Evolutionary conservation across 2,329 filamentous ascomycete species (phyloP).

Genomic region (Neofusicoccum sp.): DNA sequence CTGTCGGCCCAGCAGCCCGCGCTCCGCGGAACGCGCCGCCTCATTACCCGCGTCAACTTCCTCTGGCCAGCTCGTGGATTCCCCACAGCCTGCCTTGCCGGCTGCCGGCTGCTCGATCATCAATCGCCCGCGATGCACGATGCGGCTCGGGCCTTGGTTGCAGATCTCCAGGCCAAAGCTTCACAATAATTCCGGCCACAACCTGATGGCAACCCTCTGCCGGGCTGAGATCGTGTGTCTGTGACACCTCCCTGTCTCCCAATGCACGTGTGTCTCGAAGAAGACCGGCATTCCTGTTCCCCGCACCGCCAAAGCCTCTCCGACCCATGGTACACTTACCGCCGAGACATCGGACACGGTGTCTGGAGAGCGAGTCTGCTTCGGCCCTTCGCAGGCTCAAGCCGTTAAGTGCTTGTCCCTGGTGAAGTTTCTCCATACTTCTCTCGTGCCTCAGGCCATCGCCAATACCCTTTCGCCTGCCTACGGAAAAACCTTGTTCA

Average conservation of each 20-base stretch:
- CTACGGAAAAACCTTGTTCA: neutral
- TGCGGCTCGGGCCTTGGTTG: conserved; percentile 11
- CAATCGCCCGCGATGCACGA: conserved; percentile 3
- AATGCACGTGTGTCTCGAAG: neutral
- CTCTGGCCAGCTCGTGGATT: neutral
- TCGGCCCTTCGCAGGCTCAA: too few species aligned
- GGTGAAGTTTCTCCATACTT: neutral
- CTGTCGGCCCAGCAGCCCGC: neutral
- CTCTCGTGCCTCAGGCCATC: neutral
- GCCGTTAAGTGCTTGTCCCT: too few species aligned
- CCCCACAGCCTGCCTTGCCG: neutral
- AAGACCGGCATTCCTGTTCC: neutral
- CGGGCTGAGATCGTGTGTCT: neutral
- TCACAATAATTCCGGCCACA: neutral
- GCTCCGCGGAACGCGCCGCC: neutral
- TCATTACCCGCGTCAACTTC: neutral
- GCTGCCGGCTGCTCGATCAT: neutral
- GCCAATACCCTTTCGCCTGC: neutral
- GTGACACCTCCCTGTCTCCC: neutral
- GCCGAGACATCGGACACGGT: too few species aligned
- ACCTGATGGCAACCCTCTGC: neutral
- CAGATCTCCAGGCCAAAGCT: conserved; percentile 5
- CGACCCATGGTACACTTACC: too few species aligned
- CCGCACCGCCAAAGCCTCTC: neutral
- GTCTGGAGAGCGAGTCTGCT: too few species aligned